phyloP scores from a whole-genome alignment of 257 asterid genomes.

The Nicotiana obtusifolia region DNA sequence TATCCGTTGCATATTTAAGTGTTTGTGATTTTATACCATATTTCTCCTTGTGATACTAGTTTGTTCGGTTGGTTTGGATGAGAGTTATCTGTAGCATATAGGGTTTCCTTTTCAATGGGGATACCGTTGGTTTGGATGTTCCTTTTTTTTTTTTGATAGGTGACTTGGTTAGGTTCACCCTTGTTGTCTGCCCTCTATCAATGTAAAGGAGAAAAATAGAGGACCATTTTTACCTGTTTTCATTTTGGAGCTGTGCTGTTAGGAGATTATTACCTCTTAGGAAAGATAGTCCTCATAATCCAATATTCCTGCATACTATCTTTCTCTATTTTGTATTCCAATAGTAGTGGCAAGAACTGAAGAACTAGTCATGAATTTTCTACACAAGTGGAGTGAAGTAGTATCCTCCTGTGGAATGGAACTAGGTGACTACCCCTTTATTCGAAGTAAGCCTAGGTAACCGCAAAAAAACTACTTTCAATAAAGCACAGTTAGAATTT shows the following conservation, averaged over 20 bases:
- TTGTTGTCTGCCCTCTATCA: not conserved
- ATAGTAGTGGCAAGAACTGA: not conserved
- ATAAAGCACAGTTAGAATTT: not conserved
- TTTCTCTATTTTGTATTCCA: not conserved
- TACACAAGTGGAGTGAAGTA: not conserved
- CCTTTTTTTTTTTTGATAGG: too few relatives aligned
- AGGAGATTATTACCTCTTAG: conserved; percentile 4
- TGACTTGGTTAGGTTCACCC: not conserved
- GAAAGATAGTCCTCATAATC: not conserved
- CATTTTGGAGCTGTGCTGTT: not conserved
- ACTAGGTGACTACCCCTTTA: not conserved
- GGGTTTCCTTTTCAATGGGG: too few relatives aligned
- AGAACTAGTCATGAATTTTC: not conserved
- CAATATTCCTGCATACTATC: not conserved
- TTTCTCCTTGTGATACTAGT: too few relatives aligned
- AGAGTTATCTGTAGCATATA: too few relatives aligned
- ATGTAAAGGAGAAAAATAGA: not conserved
- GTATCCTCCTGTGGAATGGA: not conserved
- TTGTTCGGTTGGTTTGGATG: too few relatives aligned
- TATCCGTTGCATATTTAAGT: not conserved
- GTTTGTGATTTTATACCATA: too few relatives aligned
- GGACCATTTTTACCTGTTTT: not conserved
- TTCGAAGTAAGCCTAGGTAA: not conserved
- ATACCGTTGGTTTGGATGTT: too few relatives aligned
- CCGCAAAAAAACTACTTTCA: not conserved